Conservation (phyloP, 495 filamentous ascomycete species). For the Xylaria bambusicola region DNA sequence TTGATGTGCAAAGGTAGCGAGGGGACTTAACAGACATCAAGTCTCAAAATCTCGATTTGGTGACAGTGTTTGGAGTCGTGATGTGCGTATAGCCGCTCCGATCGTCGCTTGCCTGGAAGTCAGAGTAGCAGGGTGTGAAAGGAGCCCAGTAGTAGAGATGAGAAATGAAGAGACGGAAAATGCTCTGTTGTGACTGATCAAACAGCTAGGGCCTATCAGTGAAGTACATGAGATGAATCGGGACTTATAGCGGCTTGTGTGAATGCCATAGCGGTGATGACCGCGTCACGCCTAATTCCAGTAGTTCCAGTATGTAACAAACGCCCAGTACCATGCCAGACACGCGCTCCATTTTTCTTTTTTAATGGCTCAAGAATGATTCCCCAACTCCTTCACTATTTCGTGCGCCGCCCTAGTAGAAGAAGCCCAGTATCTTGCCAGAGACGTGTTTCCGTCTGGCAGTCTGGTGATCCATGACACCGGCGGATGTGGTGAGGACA, state of each 20-base stretch:
- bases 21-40: too few relatives aligned
- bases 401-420: constrained; percentile 58
- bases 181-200: constrained; percentile 12
- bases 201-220: constrained; percentile 10
- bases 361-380: constrained; percentile 9
- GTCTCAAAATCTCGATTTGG: too few relatives aligned
- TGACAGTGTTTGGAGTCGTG: too few relatives aligned
- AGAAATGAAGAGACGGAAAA: not conserved
- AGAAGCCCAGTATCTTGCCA: constrained; percentile 81
- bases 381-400: constrained; percentile 27
- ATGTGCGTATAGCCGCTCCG: too few relatives aligned
- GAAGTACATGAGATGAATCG: constrained; percentile 10
- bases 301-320: constrained; percentile 7
- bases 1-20: too few relatives aligned
- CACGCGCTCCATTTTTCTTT: constrained; percentile 6
- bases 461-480: constrained; percentile 94
- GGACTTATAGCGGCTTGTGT: constrained; percentile 3
- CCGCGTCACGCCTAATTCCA: constrained; percentile 9
- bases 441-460: constrained; percentile 84
- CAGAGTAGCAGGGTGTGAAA: too few relatives aligned
- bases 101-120: too few relatives aligned
- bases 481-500: constrained; percentile 84
- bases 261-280: not conserved
- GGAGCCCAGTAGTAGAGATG: not conserved
- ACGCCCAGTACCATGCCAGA: constrained; percentile 14